Evolutionary conservation across 257 asterid genomes (phyloP).

Genomic region (Thymus mandschuricus): DNA sequence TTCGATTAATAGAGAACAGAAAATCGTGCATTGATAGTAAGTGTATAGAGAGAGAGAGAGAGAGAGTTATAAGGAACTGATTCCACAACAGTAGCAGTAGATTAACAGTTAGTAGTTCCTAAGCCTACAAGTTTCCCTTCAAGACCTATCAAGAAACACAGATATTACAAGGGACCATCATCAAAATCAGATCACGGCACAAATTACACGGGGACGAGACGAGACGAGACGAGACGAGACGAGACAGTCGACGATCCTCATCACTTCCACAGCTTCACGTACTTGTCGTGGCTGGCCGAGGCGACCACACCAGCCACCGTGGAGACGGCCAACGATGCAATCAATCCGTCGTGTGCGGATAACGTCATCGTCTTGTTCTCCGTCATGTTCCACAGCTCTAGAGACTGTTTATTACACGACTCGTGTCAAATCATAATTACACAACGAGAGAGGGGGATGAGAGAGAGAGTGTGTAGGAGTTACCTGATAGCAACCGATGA

Average conservation of each 20-base stretch:
- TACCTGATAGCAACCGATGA: conserved; percentile 97
- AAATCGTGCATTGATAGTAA: conserved; percentile 12
- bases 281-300: conserved; percentile 90
- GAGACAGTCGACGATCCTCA: neutral
- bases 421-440: neutral
- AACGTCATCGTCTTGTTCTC: conserved; percentile 86
- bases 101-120: conserved; percentile 32
- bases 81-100: conserved; percentile 11
- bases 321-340: conserved; percentile 82
- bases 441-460: neutral
- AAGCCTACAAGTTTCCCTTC: conserved; percentile 25
- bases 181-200: conserved; percentile 4
- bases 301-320: conserved; percentile 77
- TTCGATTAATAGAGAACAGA: neutral
- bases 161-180: conserved; percentile 4
- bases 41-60: neutral
- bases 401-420: conserved; percentile 48
- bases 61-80: neutral
- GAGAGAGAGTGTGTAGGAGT: conserved; percentile 21
- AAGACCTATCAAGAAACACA: neutral
- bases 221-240: neutral
- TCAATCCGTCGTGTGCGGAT: conserved; percentile 77
- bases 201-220: neutral
- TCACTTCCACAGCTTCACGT: conserved; percentile 84
- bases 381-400: conserved; percentile 91